Conservation (phyloP, 345 rosid species). For the Moricandia moricandioides region DNA sequence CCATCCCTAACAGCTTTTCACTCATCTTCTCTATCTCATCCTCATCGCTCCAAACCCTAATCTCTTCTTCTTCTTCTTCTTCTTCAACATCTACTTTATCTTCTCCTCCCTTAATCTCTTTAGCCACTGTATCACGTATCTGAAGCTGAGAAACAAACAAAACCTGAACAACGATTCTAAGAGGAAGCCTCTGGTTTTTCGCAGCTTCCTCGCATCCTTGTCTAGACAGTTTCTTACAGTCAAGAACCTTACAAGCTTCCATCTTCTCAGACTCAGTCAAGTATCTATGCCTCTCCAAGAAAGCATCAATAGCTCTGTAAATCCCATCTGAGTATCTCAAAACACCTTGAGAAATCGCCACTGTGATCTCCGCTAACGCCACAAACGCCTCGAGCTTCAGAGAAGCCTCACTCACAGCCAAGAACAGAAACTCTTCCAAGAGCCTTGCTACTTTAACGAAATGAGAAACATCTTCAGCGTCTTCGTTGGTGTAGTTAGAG, state of each 20-base stretch:
- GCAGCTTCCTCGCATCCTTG: slow-evolving; percentile 65
- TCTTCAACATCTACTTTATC: slow-evolving; percentile 29
- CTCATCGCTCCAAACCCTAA: slow-evolving; percentile 9
- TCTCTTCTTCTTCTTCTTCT: slow-evolving; percentile 32
- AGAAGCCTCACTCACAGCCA: slow-evolving; percentile 58
- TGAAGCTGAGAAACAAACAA: slow-evolving; percentile 57
- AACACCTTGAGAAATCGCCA: slow-evolving; percentile 45
- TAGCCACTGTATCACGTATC: slow-evolving; percentile 49
- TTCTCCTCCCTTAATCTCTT: slow-evolving; percentile 33
- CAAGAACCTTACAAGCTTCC: slow-evolving; percentile 62
- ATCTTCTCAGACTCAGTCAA: slow-evolving; percentile 63
- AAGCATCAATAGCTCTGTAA: slow-evolving; percentile 67
- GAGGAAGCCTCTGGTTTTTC: slow-evolving; percentile 60
- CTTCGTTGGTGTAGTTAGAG: slow-evolving; percentile 22
- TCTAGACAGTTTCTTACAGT: slow-evolving; percentile 59
- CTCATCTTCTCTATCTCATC: slow-evolving; percentile 42
- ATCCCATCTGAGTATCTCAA: slow-evolving; percentile 56
- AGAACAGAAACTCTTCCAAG: slow-evolving; percentile 60
- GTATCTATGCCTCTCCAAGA: slow-evolving; percentile 59
- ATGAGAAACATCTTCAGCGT: slow-evolving; percentile 18
- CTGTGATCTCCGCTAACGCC: slow-evolving; percentile 51
- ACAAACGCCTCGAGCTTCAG: slow-evolving; percentile 52
- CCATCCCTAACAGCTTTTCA: slow-evolving; percentile 46
- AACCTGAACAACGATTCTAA: slow-evolving; percentile 57
- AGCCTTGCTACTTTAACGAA: slow-evolving; percentile 55